Percentiles rank a stretch among this genome's conserved stretches.
Conservation (phyloP, 139 green algal species). For the Ettlia oleoabundans region DNA sequence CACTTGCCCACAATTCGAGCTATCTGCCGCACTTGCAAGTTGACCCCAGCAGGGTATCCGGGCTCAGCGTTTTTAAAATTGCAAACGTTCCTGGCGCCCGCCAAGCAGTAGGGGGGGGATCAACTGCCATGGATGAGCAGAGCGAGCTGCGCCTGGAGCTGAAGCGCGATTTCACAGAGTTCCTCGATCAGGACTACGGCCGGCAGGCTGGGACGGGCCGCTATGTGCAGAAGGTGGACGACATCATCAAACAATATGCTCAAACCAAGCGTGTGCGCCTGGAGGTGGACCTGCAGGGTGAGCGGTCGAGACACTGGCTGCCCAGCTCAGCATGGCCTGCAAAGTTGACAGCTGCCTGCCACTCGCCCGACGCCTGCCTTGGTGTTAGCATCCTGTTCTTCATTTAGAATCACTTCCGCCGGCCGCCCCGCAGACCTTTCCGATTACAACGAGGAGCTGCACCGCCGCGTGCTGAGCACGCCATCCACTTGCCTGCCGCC, state of each 20-base stretch:
- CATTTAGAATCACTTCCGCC: not conserved
- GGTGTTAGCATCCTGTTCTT: too few relatives aligned
- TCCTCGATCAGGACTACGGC: constrained; percentile 77
- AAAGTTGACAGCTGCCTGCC: not conserved
- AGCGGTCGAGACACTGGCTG: not conserved
- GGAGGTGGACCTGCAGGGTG: constrained; percentile 57
- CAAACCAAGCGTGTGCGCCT: constrained; percentile 43
- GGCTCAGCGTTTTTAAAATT: too few relatives aligned
- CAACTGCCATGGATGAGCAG: constrained; percentile 47
- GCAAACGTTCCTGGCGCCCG: not conserved
- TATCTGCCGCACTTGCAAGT: not conserved
- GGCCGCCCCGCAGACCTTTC: constrained; percentile 64
- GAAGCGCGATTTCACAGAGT: constrained; percentile 81
- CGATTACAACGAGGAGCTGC: constrained; percentile 78
- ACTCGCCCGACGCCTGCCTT: not conserved
- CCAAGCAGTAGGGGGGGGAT: not conserved
- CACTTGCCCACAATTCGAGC: not conserved
- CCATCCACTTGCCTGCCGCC: constrained; percentile 82
- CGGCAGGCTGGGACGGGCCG: constrained; percentile 53
- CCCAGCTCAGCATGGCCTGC: too few relatives aligned
- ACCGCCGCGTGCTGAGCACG: constrained; percentile 68
- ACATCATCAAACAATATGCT: constrained; percentile 53
- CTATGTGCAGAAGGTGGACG: constrained; percentile 64
- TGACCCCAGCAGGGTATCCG: not conserved
- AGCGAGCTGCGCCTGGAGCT: constrained; percentile 61